A percentile compares a stretch with the other conserved stretches of the same genome.
These are phyloP conservation scores for Tylopilus plumbeoviolaceoides DNA, from an alignment of 768 basidiomycete species.

Conservation along the genomic window DNA sequence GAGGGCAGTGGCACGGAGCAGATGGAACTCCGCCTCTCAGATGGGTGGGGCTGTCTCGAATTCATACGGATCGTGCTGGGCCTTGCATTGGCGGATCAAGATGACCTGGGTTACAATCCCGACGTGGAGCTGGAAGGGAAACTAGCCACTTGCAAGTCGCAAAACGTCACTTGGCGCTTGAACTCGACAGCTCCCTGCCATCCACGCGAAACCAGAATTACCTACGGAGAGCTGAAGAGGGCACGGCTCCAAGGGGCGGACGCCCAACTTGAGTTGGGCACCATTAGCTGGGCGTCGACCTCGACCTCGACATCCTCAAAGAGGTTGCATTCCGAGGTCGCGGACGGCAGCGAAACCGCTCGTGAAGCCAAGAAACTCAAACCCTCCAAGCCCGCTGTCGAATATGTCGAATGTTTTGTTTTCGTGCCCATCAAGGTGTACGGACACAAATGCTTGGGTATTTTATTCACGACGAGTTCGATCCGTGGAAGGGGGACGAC, in stretches of 20 bases:
- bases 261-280: no score
- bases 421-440: constrained; percentile 5
- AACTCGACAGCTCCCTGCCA: no score
- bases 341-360: background rate
- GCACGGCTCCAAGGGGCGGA: no score
- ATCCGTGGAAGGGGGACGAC: constrained; percentile 13
- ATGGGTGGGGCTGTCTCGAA: constrained; percentile 11
- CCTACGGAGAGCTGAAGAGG: no score
- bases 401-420: background rate
- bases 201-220: no score
- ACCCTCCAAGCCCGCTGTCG: background rate
- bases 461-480: constrained; percentile 9
- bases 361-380: background rate
- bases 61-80: constrained; percentile 9
- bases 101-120: constrained; percentile 9
- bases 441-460: background rate
- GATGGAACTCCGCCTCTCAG: constrained; percentile 1
- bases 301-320: no score
- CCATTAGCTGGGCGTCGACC: no score
- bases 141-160: background rate
- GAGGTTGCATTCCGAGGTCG: background rate
- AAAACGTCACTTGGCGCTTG: background rate
- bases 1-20: constrained; percentile 7
- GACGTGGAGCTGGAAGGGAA: background rate
- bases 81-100: no score